Evolutionary conservation across 1,284 basidiomycete genomes (phyloP).

Genomic region (Ustilago nuda): DNA sequence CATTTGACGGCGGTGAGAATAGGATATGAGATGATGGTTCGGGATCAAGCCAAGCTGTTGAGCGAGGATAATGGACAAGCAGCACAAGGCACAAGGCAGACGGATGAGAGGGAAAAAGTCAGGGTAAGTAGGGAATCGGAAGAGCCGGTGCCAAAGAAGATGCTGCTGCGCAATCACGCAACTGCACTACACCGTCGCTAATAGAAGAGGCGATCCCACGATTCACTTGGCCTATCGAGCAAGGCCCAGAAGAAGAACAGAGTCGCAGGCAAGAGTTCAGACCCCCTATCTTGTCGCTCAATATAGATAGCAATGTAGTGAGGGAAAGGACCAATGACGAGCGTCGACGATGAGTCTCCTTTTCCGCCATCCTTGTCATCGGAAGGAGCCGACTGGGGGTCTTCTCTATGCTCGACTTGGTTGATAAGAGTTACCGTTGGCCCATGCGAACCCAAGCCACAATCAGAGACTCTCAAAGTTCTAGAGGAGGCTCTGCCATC

Average conservation of each 20-base stretch:
- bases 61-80: neutral
- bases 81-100: neutral
- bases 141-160: neutral
- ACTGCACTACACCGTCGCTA: neutral
- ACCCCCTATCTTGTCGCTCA: no score
- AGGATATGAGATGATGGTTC: neutral
- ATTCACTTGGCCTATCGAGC: slow-evolving; percentile 5
- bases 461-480: neutral
- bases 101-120: neutral
- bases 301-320: neutral
- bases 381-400: neutral
- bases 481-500: neutral
- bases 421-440: neutral
- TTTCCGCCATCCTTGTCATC: neutral
- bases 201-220: slow-evolving; percentile 4
- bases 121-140: neutral
- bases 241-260: neutral
- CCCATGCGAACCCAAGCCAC: neutral
- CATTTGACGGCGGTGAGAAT: neutral
- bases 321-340: neutral
- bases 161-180: slow-evolving; percentile 3
- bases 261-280: neutral
- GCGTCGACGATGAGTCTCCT: neutral
- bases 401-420: neutral
- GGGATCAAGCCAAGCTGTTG: neutral